These are phyloP conservation scores for Wickerhamomyces sp. DNA, from an alignment of 1,139 yeast species.

Conservation along the genomic window DNA sequence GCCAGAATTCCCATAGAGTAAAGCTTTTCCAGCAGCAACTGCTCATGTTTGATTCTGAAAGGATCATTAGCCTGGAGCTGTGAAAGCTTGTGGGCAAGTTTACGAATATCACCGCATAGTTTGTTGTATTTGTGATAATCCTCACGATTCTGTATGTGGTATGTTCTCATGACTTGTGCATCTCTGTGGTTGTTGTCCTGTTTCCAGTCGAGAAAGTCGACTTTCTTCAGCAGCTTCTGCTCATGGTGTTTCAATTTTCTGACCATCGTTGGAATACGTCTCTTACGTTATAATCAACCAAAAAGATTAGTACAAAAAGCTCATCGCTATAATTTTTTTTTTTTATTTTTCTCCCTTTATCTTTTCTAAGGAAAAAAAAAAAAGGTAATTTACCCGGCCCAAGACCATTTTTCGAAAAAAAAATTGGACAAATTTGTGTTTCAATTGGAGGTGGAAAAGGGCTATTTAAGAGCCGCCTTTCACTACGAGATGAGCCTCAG, in stretches of 20 bases:
- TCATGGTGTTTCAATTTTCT: slow-evolving; percentile 92
- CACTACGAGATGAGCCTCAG: slow-evolving; percentile 8
- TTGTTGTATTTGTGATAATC: slow-evolving; percentile 93
- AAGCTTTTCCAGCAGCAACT: slow-evolving; percentile 76
- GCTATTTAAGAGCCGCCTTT: too few relatives aligned
- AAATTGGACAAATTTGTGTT: too few relatives aligned
- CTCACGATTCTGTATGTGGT: slow-evolving; percentile 89
- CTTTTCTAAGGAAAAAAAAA: too few relatives aligned
- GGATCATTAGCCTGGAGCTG: slow-evolving; percentile 84
- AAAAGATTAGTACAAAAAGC: not conserved
- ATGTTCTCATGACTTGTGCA: slow-evolving; percentile 90
- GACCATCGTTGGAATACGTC: slow-evolving; percentile 51
- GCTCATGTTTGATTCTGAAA: slow-evolving; percentile 81
- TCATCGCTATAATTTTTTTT: slow-evolving; percentile 1
- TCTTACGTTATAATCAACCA: not conserved
- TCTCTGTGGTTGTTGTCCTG: slow-evolving; percentile 95
- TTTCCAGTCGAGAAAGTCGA: slow-evolving; percentile 96
- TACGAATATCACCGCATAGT: slow-evolving; percentile 86
- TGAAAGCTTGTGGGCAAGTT: slow-evolving; percentile 80
- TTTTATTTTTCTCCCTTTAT: too few relatives aligned
- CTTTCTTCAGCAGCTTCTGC: slow-evolving; percentile 89
- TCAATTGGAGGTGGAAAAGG: too few relatives aligned
- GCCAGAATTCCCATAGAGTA: slow-evolving; percentile 84
- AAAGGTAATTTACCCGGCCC: too few relatives aligned
- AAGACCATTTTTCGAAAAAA: too few relatives aligned